Evolutionary conservation across 345 rosid species (phyloP).

Genomic region (Alliaria petiolata): DNA sequence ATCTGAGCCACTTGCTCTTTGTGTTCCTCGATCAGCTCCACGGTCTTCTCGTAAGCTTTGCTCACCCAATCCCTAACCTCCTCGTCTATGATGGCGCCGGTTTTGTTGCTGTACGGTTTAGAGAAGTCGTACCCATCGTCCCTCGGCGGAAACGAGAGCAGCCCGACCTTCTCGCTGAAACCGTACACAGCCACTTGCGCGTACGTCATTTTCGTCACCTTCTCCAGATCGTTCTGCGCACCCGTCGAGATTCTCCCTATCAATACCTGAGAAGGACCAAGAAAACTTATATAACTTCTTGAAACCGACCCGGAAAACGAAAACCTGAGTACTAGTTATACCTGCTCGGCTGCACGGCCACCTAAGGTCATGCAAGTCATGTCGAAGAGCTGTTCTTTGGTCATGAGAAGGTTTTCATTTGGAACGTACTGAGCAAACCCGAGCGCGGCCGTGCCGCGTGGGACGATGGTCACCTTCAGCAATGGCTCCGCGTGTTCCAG

Average conservation of each 20-base stretch:
- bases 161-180: conserved; percentile 94
- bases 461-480: conserved; percentile 92
- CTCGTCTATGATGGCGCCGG: conserved; percentile 72
- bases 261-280: conserved; percentile 45
- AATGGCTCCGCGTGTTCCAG: conserved; percentile 97
- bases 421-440: conserved; percentile 98
- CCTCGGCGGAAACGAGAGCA: conserved; percentile 86
- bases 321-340: too few species aligned
- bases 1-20: conserved; percentile 73
- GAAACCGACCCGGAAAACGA: too few species aligned
- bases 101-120: conserved; percentile 92
- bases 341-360: conserved; percentile 99
- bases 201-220: conserved; percentile 92
- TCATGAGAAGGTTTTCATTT: conserved; percentile 90
- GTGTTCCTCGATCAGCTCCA: conserved; percentile 66
- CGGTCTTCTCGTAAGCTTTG: conserved; percentile 62
- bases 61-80: conserved; percentile 92
- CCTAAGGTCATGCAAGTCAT: conserved; percentile 98
- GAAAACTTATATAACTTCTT: background rate
- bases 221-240: conserved; percentile 94
- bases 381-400: conserved; percentile 94
- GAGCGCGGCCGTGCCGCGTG: conserved; percentile 94
- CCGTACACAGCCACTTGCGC: conserved; percentile 97
- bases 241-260: conserved; percentile 90
- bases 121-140: conserved; percentile 67